Evolutionary conservation across 768 basidiomycete genomes (phyloP).

Genomic region (Termitomyces sp.): DNA sequence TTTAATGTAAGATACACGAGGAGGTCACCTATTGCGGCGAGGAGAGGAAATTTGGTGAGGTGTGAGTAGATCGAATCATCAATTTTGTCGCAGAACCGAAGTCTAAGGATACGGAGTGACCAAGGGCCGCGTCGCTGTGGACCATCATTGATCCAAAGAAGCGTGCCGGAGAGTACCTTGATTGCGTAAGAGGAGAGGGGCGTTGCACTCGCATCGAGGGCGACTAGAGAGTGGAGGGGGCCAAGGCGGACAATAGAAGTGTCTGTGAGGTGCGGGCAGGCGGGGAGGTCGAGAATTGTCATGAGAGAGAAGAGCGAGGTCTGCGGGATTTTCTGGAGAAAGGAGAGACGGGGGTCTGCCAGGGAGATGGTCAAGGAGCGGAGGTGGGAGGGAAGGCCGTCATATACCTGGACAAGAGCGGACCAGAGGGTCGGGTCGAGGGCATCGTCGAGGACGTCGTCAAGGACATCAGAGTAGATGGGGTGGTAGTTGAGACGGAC

Average conservation of each 20-base stretch:
- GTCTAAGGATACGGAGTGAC: constrained; percentile 53
- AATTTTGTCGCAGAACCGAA: constrained; percentile 51
- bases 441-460: constrained; percentile 38
- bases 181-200: constrained; percentile 49
- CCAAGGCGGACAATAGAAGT: constrained; percentile 47
- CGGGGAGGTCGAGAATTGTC: constrained; percentile 57
- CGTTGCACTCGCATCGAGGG: constrained; percentile 62
- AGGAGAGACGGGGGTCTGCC: constrained; percentile 46
- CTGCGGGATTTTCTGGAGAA: constrained; percentile 53
- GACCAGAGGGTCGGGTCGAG: constrained; percentile 64
- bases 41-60: constrained; percentile 49
- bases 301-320: constrained; percentile 59
- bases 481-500: constrained; percentile 19
- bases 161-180: constrained; percentile 44
- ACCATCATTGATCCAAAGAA: constrained; percentile 33
- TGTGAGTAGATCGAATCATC: constrained; percentile 36
- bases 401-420: constrained; percentile 55
- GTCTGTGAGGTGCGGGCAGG: constrained; percentile 57
- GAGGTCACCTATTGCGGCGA: constrained; percentile 57
- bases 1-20: background rate
- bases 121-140: constrained; percentile 41
- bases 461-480: constrained; percentile 22
- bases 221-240: constrained; percentile 49
- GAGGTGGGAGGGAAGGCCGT: constrained; percentile 43
- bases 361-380: constrained; percentile 45